phyloP scores from a whole-genome alignment of 768 basidiomycete species.

The Leucosporidium scottii region DNA sequence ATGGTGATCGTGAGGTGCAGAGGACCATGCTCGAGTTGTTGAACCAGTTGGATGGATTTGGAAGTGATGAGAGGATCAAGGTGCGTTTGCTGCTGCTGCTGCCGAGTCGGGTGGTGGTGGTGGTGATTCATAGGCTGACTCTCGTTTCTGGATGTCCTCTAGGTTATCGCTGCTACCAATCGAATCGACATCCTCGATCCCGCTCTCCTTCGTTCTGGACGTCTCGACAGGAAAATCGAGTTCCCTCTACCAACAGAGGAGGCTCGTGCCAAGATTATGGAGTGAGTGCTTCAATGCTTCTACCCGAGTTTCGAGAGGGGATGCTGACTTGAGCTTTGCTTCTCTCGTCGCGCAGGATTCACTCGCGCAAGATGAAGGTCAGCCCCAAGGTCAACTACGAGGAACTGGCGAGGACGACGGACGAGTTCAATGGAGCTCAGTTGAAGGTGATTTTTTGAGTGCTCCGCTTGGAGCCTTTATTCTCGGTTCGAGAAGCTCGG shows the following conservation, averaged over 20 bases:
- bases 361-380: slow-evolving; percentile 91
- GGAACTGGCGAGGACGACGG: slow-evolving; percentile 90
- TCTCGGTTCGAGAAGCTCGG: neutral
- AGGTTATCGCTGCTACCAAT: slow-evolving; percentile 99
- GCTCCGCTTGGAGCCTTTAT: no score
- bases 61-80: slow-evolving; percentile 95
- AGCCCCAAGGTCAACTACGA: slow-evolving; percentile 88
- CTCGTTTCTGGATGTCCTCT: neutral
- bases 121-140: neutral
- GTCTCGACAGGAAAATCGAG: slow-evolving; percentile 96
- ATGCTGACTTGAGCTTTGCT: neutral
- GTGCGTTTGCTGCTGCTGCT: slow-evolving; percentile 46
- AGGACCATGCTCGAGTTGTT: slow-evolving; percentile 98
- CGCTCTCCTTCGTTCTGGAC: slow-evolving; percentile 93
- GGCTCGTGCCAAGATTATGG: slow-evolving; percentile 89
- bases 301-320: neutral
- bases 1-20: slow-evolving; percentile 98
- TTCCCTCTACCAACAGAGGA: slow-evolving; percentile 95
- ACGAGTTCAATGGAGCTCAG: slow-evolving; percentile 97
- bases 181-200: slow-evolving; percentile 98
- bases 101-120: slow-evolving; percentile 8
- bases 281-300: slow-evolving; percentile 41
- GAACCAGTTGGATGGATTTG: slow-evolving; percentile 96
- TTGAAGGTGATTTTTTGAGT: slow-evolving; percentile 34
- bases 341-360: slow-evolving; percentile 50